Evolutionary conservation across 129 eudicot species (phyloP).

Genomic region (Ambrosia trifida): DNA sequence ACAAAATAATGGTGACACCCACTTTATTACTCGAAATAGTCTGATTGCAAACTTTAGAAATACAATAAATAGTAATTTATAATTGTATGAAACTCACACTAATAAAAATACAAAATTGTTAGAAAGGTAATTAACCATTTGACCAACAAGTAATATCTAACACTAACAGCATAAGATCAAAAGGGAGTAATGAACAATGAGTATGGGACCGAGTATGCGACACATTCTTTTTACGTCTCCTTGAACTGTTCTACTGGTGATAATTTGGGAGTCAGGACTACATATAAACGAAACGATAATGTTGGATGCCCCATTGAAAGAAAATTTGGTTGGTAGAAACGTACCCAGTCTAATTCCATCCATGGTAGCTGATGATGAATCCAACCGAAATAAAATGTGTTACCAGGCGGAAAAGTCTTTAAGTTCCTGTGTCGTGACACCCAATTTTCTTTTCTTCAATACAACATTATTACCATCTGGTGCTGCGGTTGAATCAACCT

Average conservation of each 20-base stretch:
- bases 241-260: background rate
- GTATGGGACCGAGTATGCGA: background rate
- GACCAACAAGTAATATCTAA: no score
- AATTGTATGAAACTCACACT: no score
- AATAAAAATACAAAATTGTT: no score
- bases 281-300: background rate
- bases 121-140: no score
- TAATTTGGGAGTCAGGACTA: background rate
- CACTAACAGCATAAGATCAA: no score
- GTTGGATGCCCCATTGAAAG: background rate
- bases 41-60: no score
- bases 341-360: background rate
- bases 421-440: conserved; percentile 47
- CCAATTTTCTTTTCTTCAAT: conserved; percentile 72
- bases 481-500: conserved; percentile 39
- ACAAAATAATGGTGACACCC: no score
- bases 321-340: background rate
- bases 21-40: no score
- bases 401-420: conserved; percentile 91
- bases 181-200: no score
- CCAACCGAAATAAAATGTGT: conserved; percentile 2
- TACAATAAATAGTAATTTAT: no score
- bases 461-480: conserved; percentile 35
- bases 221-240: background rate
- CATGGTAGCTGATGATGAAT: background rate